Base-by-base conservation (phyloP, 768 basidiomycete species). In the Gymnopilus dilepis region DNA sequence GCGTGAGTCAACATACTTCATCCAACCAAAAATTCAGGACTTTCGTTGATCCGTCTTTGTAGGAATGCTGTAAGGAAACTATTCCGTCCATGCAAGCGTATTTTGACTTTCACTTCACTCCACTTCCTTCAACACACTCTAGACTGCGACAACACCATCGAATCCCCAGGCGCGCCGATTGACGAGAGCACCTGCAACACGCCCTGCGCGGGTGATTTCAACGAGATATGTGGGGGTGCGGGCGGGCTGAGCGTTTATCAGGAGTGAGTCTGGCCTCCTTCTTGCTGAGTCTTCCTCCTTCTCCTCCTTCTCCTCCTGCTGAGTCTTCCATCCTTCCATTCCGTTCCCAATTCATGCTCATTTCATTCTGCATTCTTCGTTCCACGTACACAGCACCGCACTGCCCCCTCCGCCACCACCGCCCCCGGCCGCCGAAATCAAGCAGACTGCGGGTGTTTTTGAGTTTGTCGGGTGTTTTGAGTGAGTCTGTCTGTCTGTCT, bases 11-110 rank as follows among this genome's bases (percentile, higher is more conserved):
- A 24, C 13, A 9, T 19, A 24, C 8, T 8, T 24, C 42, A 19
- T 48, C 3, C 22, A 26, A 13, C 13, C 12, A 9, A 24, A 26
- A 26, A 12, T 8, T 6, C 6, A 30, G 24, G 11, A 26, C 24
- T 13, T n/a, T 41, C 12, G 28, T 9, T 48, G 6, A 43, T 26
- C 28, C 22, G 13, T 24, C 21, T 13, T 17, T 15, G n/a, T 48
- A 48, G 45, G 45, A 48, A 30, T 48, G 45, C 45, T 48, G 45
- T 48, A 30, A 4, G n/a, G n/a, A n/a, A n/a, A n/a, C n/a, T n/a
- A n/a, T n/a, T n/a, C n/a, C n/a, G n/a, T n/a, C n/a, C n/a, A n/a
- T n/a, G n/a, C n/a, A n/a, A n/a, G 22, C 1, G 3, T 3, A 9
- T 26, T 26, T 48, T 30, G 3, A 5, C 28, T 48, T 26, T 9